Evolutionary conservation across 257 asterid species (phyloP), one percentile per base, ranked within the genome.

Genomic region (Fraxinus pennsylvanica): DNA sequence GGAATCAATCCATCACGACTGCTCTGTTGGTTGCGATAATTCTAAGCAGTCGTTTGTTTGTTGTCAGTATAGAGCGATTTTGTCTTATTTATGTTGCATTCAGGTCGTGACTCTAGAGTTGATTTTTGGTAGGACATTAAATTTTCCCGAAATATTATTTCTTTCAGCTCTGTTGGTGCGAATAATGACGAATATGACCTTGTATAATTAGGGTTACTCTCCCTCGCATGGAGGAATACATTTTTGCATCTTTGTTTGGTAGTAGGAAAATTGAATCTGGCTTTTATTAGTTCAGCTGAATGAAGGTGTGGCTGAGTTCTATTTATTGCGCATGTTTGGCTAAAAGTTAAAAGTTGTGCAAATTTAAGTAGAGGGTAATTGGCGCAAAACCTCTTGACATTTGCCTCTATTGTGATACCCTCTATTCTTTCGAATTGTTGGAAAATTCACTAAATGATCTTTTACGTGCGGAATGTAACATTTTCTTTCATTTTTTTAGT

Each of bases 11-110:
- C 13, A 39, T 39, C 13, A 6, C 4, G 41, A 79, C 29, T 79
- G 36, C 69, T 41, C 39, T 22, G 54, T 38, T 27, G 47, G 47
- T 27, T 73, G 3, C 29, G 72, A 81, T 63, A 41, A 36, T 71
- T 54, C 61, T 50, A 66, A 41, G 25, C 43, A 74, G 81, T 75
- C 68, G 29, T 29, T 72, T 74, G 85, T 68, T 63, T 75, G 75
- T 82, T 27, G 81, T 66, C 68, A 71, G 83, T 75, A 14, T 77
- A 80, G 83, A 32, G 72, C 74, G 17, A 39, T 52, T 78, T 85
- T 74, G 69, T 29, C 77, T 47, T 74, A 61, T 70, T 50, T 1
- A 43, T 54, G 66, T 74, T 61, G 63, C 57, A 38, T 61, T 78
- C 32, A 25, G 68, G 61, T 54, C 50, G 33, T 74, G 65, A 61